Evolutionary conservation across 805 yeast genomes (phyloP).

Genomic region (Myxozyma kluyveri): DNA sequence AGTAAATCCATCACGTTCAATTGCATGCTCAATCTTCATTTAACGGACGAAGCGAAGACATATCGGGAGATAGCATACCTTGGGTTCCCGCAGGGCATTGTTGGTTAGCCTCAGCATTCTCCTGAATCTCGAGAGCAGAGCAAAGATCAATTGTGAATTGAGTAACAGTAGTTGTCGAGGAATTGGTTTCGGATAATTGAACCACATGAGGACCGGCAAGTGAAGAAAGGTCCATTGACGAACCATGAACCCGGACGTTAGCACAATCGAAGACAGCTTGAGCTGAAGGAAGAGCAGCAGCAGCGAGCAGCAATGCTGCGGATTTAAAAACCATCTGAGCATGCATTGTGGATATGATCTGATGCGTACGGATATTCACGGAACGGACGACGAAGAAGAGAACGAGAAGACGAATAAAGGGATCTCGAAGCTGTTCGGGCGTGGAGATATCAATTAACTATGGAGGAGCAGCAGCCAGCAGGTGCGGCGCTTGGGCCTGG

Average conservation of each 20-base stretch:
- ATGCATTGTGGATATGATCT: neutral
- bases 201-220: conserved; percentile 52
- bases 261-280: conserved; percentile 35
- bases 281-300: conserved; percentile 11
- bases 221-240: conserved; percentile 42
- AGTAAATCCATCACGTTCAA: neutral
- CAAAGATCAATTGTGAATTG: conserved; percentile 76
- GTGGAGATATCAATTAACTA: neutral
- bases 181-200: conserved; percentile 54
- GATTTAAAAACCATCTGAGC: neutral
- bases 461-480: conserved; percentile 1
- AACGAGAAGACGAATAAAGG: neutral
- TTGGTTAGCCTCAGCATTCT: conserved; percentile 35
- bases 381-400: neutral
- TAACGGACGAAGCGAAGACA: too few species aligned
- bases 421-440: neutral
- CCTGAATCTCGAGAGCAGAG: conserved; percentile 43
- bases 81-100: conserved; percentile 71
- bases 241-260: conserved; percentile 31
- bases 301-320: conserved; percentile 8
- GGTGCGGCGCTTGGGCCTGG: too few species aligned
- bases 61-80: conserved; percentile 26
- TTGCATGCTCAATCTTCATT: neutral
- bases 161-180: conserved; percentile 66
- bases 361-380: neutral